Percentiles rank a stretch among this genome's conserved stretches.
Evolutionary conservation across 805 yeast genomes (phyloP).

Genomic region (Sugiyamaella smithiae): DNA sequence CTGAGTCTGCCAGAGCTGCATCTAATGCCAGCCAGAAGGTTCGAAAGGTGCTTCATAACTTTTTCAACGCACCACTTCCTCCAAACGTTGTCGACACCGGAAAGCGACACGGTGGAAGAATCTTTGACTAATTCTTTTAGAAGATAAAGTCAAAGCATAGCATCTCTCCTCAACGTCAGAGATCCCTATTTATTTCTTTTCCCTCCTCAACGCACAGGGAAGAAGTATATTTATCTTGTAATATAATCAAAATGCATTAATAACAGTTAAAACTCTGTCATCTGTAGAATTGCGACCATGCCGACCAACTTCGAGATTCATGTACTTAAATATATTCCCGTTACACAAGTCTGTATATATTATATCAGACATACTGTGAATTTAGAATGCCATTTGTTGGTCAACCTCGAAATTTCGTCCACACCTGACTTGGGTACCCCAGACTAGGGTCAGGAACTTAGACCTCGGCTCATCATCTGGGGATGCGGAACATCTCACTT

Average conservation of each 20-base stretch:
- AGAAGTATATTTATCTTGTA: background rate
- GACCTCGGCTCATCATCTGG: too few relatives aligned
- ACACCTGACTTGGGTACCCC: background rate
- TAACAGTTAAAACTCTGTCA: background rate
- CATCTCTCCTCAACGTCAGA: slow-evolving; percentile 5
- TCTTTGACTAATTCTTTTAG: background rate
- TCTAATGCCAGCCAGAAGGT: background rate
- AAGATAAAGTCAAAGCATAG: background rate
- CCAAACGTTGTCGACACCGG: slow-evolving; percentile 1
- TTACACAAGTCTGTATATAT: too few relatives aligned
- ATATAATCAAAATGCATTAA: background rate
- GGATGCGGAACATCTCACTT: too few relatives aligned
- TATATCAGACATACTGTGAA: too few relatives aligned
- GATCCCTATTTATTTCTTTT: slow-evolving; percentile 3
- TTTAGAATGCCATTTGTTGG: too few relatives aligned
- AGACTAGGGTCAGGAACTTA: background rate
- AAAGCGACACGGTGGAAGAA: slow-evolving; percentile 2
- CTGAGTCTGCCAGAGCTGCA: background rate
- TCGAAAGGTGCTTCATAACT: background rate
- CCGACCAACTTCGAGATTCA: too few relatives aligned
- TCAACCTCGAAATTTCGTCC: too few relatives aligned
- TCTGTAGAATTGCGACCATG: too few relatives aligned
- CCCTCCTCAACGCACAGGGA: slow-evolving; percentile 3
- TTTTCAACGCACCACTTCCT: slow-evolving; percentile 3
- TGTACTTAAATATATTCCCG: too few relatives aligned